A percentile compares a stretch with the other conserved stretches of the same genome.
These are phyloP conservation scores for Polygonum aviculare DNA, from an alignment of 148 eudicot genomes.

Conservation along the genomic window DNA sequence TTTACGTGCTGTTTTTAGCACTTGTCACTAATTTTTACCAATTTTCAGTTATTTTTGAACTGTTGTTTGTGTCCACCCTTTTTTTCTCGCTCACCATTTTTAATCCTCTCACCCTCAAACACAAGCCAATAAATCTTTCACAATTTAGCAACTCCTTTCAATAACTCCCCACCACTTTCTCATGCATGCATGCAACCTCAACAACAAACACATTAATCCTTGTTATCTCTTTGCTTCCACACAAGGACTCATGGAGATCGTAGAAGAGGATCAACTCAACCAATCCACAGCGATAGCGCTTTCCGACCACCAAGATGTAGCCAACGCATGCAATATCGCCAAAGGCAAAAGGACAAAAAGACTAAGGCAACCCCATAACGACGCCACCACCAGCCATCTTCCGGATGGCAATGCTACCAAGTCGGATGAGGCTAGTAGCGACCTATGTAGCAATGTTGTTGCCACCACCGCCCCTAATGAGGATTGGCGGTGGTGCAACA, in stretches of 20 bases:
- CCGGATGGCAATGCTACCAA: constrained; percentile 1
- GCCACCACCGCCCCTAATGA: constrained; percentile 3
- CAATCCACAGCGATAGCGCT: not conserved
- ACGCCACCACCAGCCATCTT: not conserved
- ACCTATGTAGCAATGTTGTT: constrained; percentile 2
- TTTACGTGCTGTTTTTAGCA: not conserved
- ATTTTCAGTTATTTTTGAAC: not conserved
- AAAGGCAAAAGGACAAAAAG: constrained; percentile 39
- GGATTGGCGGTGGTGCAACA: not conserved
- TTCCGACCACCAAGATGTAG: not conserved
- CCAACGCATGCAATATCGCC: constrained; percentile 4
- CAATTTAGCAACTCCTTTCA: not conserved
- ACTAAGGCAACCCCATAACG: constrained; percentile 23
- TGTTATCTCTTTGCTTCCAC: not conserved
- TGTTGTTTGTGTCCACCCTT: not conserved
- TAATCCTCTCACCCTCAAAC: not conserved
- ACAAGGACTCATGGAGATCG: not conserved
- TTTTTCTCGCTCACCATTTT: not conserved
- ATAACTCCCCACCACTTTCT: not conserved
- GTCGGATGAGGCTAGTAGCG: constrained; percentile 5
- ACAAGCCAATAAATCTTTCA: not conserved
- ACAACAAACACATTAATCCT: not conserved
- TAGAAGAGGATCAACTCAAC: not conserved
- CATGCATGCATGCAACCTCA: not conserved
- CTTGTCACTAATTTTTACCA: not conserved